Percentiles rank a stretch among this genome's conserved stretches.
These are phyloP conservation scores for Domatiomyces catenatus DNA, from an alignment of 2,329 filamentous ascomycete species.

Conservation along the genomic window DNA sequence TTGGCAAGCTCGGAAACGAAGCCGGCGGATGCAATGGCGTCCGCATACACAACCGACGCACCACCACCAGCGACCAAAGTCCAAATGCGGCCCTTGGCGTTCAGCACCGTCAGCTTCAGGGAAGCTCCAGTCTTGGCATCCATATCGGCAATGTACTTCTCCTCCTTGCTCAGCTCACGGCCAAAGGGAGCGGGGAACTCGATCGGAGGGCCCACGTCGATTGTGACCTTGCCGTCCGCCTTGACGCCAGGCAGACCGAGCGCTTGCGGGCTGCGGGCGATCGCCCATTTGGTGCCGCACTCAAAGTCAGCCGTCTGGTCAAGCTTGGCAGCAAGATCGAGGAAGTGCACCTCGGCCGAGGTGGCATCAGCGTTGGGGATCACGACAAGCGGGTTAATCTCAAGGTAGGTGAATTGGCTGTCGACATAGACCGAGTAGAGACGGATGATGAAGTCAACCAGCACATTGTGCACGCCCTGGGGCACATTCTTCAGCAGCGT, in stretches of 20 bases:
- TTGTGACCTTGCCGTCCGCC: constrained; percentile 60
- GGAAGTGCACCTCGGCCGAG: constrained; percentile 90
- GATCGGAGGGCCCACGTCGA: constrained; percentile 94
- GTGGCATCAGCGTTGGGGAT: constrained; percentile 87
- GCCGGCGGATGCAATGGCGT: constrained; percentile 91
- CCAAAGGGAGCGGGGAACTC: constrained; percentile 98
- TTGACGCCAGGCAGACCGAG: constrained; percentile 62
- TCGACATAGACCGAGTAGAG: constrained; percentile 98
- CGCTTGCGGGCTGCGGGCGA: constrained; percentile 78
- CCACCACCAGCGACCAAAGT: constrained; percentile 97
- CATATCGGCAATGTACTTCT: constrained; percentile 96
- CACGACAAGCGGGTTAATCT: constrained; percentile 98
- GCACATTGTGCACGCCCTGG: constrained; percentile 88
- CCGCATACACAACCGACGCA: constrained; percentile 97
- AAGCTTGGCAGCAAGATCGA: constrained; percentile 95
- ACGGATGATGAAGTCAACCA: constrained; percentile 97
- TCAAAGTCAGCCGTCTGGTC: constrained; percentile 99
- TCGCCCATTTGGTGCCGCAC: constrained; percentile 97
- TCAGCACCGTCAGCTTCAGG: constrained; percentile 93
- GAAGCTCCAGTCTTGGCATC: constrained; percentile 99
- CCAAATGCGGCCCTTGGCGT: constrained; percentile 84
- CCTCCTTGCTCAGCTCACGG: constrained; percentile 95
- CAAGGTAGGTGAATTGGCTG: constrained; percentile 99
- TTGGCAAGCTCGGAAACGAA: constrained; percentile 95
- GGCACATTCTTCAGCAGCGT: constrained; percentile 85